Conservation (phyloP, 2,329 filamentous ascomycete genomes). For the Verruconis gallopava region DNA sequence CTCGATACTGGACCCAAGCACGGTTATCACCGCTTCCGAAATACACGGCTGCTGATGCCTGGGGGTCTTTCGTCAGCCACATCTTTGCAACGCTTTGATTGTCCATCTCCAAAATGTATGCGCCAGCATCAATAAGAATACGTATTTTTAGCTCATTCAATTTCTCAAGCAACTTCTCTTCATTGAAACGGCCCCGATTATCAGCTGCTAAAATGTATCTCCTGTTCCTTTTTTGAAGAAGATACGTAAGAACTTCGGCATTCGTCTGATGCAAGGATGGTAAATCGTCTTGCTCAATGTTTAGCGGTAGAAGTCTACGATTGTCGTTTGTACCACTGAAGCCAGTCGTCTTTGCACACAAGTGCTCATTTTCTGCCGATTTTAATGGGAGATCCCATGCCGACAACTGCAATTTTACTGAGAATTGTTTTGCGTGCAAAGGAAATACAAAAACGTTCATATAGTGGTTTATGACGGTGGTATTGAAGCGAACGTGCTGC, state of each 20-base stretch:
- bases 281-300: constrained; percentile 49
- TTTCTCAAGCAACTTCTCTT: constrained; percentile 30
- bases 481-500: constrained; percentile 35
- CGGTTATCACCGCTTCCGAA: constrained; percentile 42
- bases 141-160: constrained; percentile 29
- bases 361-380: constrained; percentile 26
- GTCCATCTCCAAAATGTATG: constrained; percentile 49
- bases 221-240: constrained; percentile 41
- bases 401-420: constrained; percentile 48
- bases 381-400: constrained; percentile 54
- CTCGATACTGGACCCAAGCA: constrained; percentile 38
- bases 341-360: constrained; percentile 39
- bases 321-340: constrained; percentile 65
- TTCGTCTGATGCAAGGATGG: constrained; percentile 44
- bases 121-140: constrained; percentile 52
- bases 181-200: constrained; percentile 27
- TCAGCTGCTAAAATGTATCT: constrained; percentile 28
- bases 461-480: constrained; percentile 50
- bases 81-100: constrained; percentile 36
- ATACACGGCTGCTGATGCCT: constrained; percentile 40
- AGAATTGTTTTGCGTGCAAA: constrained; percentile 50
- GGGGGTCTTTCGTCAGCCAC: constrained; percentile 38
- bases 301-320: constrained; percentile 45
- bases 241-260: constrained; percentile 47
- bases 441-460: constrained; percentile 54